Base-by-base conservation (phyloP, 352 stramenopile genomes). In the Globisporangium cederbergense region DNA sequence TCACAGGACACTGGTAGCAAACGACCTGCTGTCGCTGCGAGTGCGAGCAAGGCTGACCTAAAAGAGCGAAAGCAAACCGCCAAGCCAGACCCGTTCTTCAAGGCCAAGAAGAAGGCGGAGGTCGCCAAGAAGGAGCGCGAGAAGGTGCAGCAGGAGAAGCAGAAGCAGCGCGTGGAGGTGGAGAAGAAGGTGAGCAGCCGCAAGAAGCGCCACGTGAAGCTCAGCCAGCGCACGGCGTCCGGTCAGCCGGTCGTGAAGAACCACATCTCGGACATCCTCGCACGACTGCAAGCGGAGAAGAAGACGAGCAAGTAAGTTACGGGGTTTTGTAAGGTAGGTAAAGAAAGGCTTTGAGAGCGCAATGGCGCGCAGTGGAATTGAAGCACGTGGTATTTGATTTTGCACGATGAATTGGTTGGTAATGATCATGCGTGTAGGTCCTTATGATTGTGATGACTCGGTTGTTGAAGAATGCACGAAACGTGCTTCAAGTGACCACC, bases 171-270 rank as follows among this genome's bases (percentile, higher is more conserved):
- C 6, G 68, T 67, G 14, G 69, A 77, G n/a, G 66, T 73, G 11
- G 82, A 93, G 59, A 84, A 90, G 70, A 93, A 93, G 66, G 64
- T 93, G n/a, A 83, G 66, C 13, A 70, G 83, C 57, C 84, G 87
- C 64, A 95, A 95, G 75, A 95, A 95, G 73, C 85, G 87, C 58
- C 87, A 95, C 64, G 87, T 93, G 50, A 95, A 93, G 68, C 66
- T 95, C 58, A 93, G 83, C 55, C 74, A 92, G 67, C 83, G 87
- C 60, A 93, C 87, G 40, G 72, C 73, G 30, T 88, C 81, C 7
- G 84, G 87, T 1, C 87, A 95, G 67, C 87, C 87, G 18, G 76
- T 95, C n/a, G 81, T 95, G 56, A 85, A 82, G 64, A 90, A 95
- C 72, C 85, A 89, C 68, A 95, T 95, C 55, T 83, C 84, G 58